Conservation (phyloP, 805 yeast genomes). For the Ogataea pignaliae region DNA sequence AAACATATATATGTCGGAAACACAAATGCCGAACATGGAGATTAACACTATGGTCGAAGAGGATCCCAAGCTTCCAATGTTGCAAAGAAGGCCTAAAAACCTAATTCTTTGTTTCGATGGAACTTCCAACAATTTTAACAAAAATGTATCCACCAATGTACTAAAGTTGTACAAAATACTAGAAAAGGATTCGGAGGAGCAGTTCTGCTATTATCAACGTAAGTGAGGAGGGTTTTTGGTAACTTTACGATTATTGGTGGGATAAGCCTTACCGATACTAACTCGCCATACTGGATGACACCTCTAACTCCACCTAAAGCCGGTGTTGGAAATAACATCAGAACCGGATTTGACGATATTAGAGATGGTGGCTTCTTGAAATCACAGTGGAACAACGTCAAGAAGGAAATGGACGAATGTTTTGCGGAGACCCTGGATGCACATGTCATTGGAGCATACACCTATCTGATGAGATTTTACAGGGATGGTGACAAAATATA, state of each 20-base stretch:
- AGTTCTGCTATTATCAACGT: constrained; percentile 60
- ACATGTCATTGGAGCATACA: constrained; percentile 57
- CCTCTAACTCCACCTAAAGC: constrained; percentile 26
- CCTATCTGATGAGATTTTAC: constrained; percentile 46
- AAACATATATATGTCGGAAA: too few species aligned
- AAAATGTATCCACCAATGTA: constrained; percentile 49
- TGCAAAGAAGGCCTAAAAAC: constrained; percentile 29
- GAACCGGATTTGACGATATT: constrained; percentile 33
- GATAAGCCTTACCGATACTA: background rate
- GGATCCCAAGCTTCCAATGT: too few species aligned
- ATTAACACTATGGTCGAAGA: too few species aligned
- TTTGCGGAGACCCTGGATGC: constrained; percentile 51
- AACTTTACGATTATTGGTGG: background rate
- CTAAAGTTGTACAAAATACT: constrained; percentile 48
- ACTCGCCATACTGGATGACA: background rate
- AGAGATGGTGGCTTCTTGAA: constrained; percentile 17
- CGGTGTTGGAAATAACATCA: constrained; percentile 55
- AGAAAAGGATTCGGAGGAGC: constrained; percentile 39
- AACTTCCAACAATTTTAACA: constrained; percentile 55
- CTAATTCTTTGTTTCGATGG: constrained; percentile 61
- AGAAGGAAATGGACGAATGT: constrained; percentile 23
- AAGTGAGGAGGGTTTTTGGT: constrained; percentile 5
- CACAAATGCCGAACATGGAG: too few species aligned
- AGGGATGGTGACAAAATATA: constrained; percentile 46
- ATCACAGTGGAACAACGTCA: constrained; percentile 8